These are phyloP conservation scores for Clitoria ternatea DNA, from an alignment of 306 rosid genomes.

Conservation along the genomic window DNA sequence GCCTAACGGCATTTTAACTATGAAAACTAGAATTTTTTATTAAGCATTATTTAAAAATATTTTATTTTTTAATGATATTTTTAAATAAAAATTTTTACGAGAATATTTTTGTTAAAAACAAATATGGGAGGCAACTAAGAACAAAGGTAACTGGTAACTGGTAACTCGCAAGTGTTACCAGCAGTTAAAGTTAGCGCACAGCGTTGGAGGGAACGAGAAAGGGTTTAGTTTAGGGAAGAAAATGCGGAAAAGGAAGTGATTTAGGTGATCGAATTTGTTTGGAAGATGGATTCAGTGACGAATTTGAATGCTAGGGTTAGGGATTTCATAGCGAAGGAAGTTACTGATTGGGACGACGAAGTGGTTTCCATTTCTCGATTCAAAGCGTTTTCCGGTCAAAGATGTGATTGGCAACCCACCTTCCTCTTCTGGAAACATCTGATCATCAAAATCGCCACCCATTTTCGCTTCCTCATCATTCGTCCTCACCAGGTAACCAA, in stretches of 20 bases:
- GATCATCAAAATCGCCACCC: constrained; percentile 54
- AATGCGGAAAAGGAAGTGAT: background rate
- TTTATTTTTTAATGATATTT: too few species aligned
- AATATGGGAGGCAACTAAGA: too few species aligned
- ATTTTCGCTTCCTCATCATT: constrained; percentile 46
- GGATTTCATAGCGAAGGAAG: constrained; percentile 54
- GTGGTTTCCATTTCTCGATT: constrained; percentile 54
- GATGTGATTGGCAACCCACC: constrained; percentile 67
- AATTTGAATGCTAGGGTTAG: constrained; percentile 24
- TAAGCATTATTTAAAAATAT: too few species aligned
- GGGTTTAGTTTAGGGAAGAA: background rate
- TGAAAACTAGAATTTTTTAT: too few species aligned
- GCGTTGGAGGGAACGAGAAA: background rate
- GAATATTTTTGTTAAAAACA: too few species aligned
- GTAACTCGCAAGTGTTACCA: too few species aligned
- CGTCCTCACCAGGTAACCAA: constrained; percentile 48
- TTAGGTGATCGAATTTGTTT: background rate
- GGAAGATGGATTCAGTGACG: constrained; percentile 34
- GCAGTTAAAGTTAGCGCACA: background rate
- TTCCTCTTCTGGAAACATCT: constrained; percentile 71
- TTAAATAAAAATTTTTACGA: too few species aligned
- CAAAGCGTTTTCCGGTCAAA: constrained; percentile 89
- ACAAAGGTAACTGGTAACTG: too few species aligned
- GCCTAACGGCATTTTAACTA: too few species aligned
- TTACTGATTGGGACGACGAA: constrained; percentile 74